Base-by-base conservation (phyloP, 2,329 filamentous ascomycete species). In the Boeremia lycopersici region DNA sequence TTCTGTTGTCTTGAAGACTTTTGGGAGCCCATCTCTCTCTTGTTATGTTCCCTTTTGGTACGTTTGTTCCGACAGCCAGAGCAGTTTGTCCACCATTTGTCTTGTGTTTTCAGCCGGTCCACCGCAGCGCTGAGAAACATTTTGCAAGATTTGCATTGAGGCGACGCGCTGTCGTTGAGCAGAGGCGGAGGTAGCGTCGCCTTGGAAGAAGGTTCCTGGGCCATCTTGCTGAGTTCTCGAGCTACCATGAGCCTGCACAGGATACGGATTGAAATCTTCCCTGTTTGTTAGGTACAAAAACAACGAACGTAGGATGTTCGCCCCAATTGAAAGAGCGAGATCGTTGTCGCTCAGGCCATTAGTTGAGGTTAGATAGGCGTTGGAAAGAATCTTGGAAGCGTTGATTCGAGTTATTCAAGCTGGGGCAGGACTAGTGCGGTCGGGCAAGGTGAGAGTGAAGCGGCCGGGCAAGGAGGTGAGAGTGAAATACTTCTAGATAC, bases 41-140 rank as follows among this genome's bases (percentile, higher is more conserved):
- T 28, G 26, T 29, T n/a, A 10, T 13, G 23, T 4, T 30, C n/a
- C 19, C 8, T 39, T n/a, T 2, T 12, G 9, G 28, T 33, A 3
- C 26, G 25, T 12, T 15, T 15, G 6, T 15, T 31, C 2, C 45
- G 35, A 39, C 45, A 48, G 28, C 19, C 26, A 1, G 9, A 6
- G n/a, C 45, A 48, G 28, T 40, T 48, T 8, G 28, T 15, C 45
- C 45, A 48, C 35, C 45, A 48, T 10, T 40, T 33, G 3, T 25
- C 8, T 7, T 17, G 15, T 2, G 8, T 40, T 12, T 48, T 48
- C 26, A 23, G 6, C 3, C 26, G 26, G 12, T 48, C 45, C 5
- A 25, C 5, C 3, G 35, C n/a, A 26, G 11, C 11, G 17, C 17
- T 12, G 4, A 48, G 28, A 17, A 12, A 8, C 12, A 33, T 33